Base-by-base conservation (phyloP, 1,139 yeast species). In the Blastobotrys petasosporus region DNA sequence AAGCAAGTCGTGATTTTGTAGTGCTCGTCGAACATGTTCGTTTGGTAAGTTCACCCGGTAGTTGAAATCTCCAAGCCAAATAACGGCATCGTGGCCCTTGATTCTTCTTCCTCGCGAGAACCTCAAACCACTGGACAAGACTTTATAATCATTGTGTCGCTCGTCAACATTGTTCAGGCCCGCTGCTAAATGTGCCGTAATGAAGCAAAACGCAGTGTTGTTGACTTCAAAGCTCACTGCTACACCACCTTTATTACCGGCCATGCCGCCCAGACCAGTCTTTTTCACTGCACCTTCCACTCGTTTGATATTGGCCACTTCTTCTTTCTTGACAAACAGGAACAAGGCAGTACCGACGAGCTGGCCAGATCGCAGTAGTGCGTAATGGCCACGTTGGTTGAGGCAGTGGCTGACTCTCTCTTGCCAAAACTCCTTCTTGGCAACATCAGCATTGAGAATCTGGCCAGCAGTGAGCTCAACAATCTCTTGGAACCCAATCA, bases 31-130 rank as follows among this genome's bases (percentile, higher is more conserved):
- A 10, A 87, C 95, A 23, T 79, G 77, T 5, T 85, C 95, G 61
- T 85, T 87, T 0, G 85, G 76, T 55, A 88, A 65, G 28, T 78
- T 71, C 32, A 94, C 79, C 56, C 99, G 73, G 66, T 85, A 94
- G 63, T 94, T 94, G 64, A 94, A 84, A 65, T 94, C 99, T 3
- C 99, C 98, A 64, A 90, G 75, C 98, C 98, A 92, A 8, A 94
- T 73, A 3, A 88, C 76, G 33, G 82, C 79, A 61, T 92, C 97
- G 62, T 87, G 96, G 57, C 87, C 95, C 51, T 75, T 75, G 31
- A 90, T 77, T 20, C 76, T 73, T 10, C 73, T 57, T 50, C 87
- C 85, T 44, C 92, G 74, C 1, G 86, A 78, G 61, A 94, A 90
- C 35, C 83, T 73, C 46, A 92, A 69, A 1, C 95, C 94, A 47